Conservation (phyloP, 176 grass and related monocot genomes). For the Carex kokanica region DNA sequence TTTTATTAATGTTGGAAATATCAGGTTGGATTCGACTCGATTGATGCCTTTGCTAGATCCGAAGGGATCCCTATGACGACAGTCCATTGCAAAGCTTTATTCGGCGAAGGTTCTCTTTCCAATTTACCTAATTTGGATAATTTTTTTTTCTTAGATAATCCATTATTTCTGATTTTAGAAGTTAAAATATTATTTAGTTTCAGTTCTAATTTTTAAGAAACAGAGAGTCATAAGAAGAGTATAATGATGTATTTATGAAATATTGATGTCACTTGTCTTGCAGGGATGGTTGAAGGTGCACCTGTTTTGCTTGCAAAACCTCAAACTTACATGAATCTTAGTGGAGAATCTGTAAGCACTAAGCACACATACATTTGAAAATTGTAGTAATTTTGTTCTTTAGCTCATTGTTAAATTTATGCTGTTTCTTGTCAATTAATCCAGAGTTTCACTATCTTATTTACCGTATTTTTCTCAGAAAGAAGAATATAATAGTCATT, state of each 20-base stretch:
- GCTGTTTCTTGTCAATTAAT: slow-evolving; percentile 1
- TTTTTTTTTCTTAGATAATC: neutral
- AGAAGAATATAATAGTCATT: neutral
- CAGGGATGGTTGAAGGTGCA: slow-evolving; percentile 61
- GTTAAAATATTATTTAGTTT: neutral
- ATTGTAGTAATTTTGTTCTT: neutral
- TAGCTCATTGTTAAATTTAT: neutral
- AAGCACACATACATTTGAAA: slow-evolving; percentile 1
- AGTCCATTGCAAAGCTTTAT: slow-evolving; percentile 74
- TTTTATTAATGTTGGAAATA: neutral
- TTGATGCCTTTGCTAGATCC: slow-evolving; percentile 73
- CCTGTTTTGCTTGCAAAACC: slow-evolving; percentile 76
- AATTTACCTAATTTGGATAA: neutral
- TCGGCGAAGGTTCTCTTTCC: slow-evolving; percentile 59
- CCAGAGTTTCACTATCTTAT: neutral
- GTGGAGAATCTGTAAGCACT: slow-evolving; percentile 94
- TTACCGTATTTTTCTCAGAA: neutral
- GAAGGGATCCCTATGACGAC: slow-evolving; percentile 56
- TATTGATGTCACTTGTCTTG: slow-evolving; percentile 28
- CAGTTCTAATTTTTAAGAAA: neutral
- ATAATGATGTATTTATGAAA: neutral
- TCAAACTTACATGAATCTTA: slow-evolving; percentile 94
- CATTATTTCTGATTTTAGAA: neutral
- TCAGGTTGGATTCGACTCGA: slow-evolving; percentile 95
- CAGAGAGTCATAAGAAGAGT: neutral